These are phyloP conservation scores for Tolypocladium endophyticum DNA, from an alignment of 2,329 filamentous ascomycete species.

Conservation along the genomic window DNA sequence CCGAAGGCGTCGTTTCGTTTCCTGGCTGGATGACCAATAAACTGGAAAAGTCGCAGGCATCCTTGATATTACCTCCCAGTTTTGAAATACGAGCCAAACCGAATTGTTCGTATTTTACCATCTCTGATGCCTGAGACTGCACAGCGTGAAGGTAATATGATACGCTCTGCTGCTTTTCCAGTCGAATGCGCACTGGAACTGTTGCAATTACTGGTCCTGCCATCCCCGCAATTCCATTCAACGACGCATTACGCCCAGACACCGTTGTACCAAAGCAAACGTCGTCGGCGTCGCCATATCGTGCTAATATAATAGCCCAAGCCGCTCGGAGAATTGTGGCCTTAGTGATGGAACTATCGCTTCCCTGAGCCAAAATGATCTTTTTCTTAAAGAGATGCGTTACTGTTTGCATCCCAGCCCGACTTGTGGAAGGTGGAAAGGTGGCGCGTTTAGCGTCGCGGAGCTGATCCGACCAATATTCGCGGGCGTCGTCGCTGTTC, in stretches of 20 bases:
- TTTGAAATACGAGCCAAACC: conserved; percentile 7
- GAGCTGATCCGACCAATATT: background rate
- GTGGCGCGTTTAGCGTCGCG: background rate
- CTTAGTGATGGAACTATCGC: background rate
- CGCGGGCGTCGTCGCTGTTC: background rate
- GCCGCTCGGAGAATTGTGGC: conserved; percentile 1
- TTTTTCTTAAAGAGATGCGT: background rate
- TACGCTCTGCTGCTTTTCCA: conserved; percentile 3
- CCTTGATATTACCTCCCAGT: background rate
- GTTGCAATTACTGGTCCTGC: conserved; percentile 10
- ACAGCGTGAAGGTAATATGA: conserved; percentile 6
- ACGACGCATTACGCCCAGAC: conserved; percentile 12
- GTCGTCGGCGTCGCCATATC: conserved; percentile 8
- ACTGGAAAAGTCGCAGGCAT: conserved; percentile 1
- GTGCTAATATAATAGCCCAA: conserved; percentile 2
- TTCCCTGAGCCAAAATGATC: background rate
- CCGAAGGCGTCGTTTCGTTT: background rate
- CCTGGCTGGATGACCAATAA: background rate
- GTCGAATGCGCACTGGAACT: conserved; percentile 6
- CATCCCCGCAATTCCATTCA: conserved; percentile 10
- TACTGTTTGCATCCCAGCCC: background rate
- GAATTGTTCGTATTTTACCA: conserved; percentile 8
- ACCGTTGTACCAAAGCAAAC: conserved; percentile 14
- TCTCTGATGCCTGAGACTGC: conserved; percentile 7
- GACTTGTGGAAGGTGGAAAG: background rate